These are phyloP conservation scores for Gnaphalium uliginosum DNA, from an alignment of 129 eudicot species.

Conservation along the genomic window DNA sequence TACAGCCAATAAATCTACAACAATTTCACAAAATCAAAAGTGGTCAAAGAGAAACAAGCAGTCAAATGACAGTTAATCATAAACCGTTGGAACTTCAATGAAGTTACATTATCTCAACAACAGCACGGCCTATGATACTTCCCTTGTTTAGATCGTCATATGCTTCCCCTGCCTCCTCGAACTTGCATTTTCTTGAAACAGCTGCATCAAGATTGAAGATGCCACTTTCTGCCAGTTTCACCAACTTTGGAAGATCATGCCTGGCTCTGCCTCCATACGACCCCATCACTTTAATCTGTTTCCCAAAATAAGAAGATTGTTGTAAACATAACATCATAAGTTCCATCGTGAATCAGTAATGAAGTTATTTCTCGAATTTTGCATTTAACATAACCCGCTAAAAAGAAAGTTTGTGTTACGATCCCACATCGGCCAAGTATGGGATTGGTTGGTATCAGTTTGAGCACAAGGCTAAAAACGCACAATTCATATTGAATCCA, in stretches of 20 bases:
- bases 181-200: constrained; percentile 77
- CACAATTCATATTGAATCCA: neutral
- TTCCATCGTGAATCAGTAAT: neutral
- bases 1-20: neutral
- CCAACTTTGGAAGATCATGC: constrained; percentile 91
- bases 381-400: neutral
- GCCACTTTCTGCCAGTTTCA: constrained; percentile 87
- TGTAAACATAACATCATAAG: neutral
- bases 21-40: neutral
- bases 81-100: neutral
- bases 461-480: neutral
- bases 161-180: constrained; percentile 78
- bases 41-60: neutral
- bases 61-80: neutral
- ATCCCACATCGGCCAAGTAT: too few relatives aligned
- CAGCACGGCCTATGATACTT: constrained; percentile 83
- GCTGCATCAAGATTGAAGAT: constrained; percentile 76
- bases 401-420: too few relatives aligned
- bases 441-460: too few relatives aligned
- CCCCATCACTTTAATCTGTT: constrained; percentile 87
- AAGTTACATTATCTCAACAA: constrained; percentile 73
- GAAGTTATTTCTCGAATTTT: neutral
- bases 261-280: constrained; percentile 97
- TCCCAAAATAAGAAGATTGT: neutral
- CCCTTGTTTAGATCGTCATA: constrained; percentile 85